Evolutionary conservation across 768 basidiomycete species (phyloP), one percentile per base, ranked within the genome.

Genomic region (Coprinellus aureogranulatus): DNA sequence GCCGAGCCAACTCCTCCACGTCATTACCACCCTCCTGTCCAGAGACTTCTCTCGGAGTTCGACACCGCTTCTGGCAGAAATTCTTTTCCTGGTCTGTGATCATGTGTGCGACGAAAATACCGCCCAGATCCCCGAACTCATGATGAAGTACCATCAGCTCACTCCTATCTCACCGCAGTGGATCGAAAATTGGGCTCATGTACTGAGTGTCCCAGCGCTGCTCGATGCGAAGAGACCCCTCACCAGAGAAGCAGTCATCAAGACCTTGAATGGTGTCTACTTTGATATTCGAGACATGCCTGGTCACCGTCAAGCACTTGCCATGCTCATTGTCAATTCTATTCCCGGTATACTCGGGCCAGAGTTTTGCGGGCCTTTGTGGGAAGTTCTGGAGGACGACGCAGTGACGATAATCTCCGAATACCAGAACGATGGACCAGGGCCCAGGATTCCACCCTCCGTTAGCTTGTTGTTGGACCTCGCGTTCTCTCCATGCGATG

Each of bases 141-240:
- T 92, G 85, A 73, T 78, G 37, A 83, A 84, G 45, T 83, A 88
- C 55, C 84, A 88, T 61, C 81, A 84, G 48, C 76, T 91, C 30
- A 85, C 83, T 2, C 90, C 90, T 1, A 87, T 87, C 11, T 84
- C 86, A 1, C 82, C 86, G 0, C 79, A 84, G 4, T 92, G 90
- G 90, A 68, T 91, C 26, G 71, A 72, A 18, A 85, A 87, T 64
- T 91, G 90, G 90, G 68, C 75, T 37, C 76, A 63, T 37, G 71
- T 90, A 5, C 67, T 90, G 14, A 72, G 70, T n/a, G 83, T 83
- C 58, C 67, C 77, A 16, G 72, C 70, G 0, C 69, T 84, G 20
- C 66, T 83, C 59, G 71, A 74, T 53, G 61, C 68, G 2, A 59
- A 66, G n/a, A 68, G 83, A 16, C 82, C 84, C 0, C 58, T 77